These are phyloP conservation scores for Trametes polyzona DNA, from an alignment of 1,284 basidiomycete genomes.

Conservation along the genomic window DNA sequence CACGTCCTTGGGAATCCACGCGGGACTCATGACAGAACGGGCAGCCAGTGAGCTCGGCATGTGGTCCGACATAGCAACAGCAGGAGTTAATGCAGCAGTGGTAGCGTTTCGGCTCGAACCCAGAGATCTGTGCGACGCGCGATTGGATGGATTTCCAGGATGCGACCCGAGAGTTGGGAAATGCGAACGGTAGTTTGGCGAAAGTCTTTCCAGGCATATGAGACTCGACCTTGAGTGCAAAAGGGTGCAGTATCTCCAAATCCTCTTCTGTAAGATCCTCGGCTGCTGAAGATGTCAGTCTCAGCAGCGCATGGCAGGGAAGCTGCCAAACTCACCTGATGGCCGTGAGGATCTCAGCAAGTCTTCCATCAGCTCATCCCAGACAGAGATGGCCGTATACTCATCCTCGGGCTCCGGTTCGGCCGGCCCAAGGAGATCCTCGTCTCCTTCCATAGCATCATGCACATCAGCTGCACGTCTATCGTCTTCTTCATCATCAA, in stretches of 20 bases:
- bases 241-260: conserved; percentile 7
- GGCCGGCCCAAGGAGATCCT: no score
- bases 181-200: conserved; percentile 14
- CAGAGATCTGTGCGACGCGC: conserved; percentile 34
- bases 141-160: conserved; percentile 16
- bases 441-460: no score
- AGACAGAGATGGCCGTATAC: conserved; percentile 20
- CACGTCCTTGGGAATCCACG: conserved; percentile 20
- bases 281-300: not conserved
- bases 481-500: no score
- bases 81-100: conserved; percentile 45
- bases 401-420: no score
- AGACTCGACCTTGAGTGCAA: conserved; percentile 16
- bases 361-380: conserved; percentile 27
- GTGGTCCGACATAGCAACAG: conserved; percentile 35
- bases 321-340: conserved; percentile 21
- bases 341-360: conserved; percentile 24
- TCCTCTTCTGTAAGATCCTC: conserved; percentile 9
- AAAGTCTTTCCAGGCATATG: conserved; percentile 13
- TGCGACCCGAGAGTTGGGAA: conserved; percentile 20
- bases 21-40: conserved; percentile 37
- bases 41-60: conserved; percentile 31
- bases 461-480: no score
- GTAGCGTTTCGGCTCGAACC: conserved; percentile 34
- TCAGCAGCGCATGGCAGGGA: not conserved